Percentiles rank a stretch among this genome's conserved stretches.
phyloP scores from a whole-genome alignment of 23 red algal genomes.

The Cyanidium caldarium region DNA sequence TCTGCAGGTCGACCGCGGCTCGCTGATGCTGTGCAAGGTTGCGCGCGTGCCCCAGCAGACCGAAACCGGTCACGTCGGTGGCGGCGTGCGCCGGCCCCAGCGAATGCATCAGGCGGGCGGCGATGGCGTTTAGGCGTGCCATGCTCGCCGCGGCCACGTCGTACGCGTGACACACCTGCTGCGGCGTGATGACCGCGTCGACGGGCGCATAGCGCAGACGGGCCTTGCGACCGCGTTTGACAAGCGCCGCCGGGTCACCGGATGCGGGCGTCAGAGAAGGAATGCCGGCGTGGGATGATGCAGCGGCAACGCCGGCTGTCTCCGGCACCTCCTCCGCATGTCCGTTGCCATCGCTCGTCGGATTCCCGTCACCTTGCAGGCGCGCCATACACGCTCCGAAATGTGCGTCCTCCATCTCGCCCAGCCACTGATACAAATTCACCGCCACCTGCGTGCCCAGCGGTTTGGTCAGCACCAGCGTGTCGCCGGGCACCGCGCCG shows the following conservation, averaged over 20 bases:
- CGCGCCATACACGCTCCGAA: not conserved
- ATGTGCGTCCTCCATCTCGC: slow-evolving; percentile 3
- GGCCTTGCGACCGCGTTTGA: not conserved
- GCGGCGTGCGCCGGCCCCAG: slow-evolving; percentile 17
- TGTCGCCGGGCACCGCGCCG: slow-evolving; percentile 7
- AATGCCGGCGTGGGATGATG: too few species aligned
- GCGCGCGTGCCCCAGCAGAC: slow-evolving; percentile 23
- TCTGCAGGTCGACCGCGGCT: slow-evolving; percentile 1
- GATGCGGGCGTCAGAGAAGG: not conserved
- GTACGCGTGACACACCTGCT: slow-evolving; percentile 6
- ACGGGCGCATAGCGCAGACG: not conserved
- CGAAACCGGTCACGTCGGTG: slow-evolving; percentile 38
- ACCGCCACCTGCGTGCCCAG: slow-evolving; percentile 35
- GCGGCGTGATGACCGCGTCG: not conserved
- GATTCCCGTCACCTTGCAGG: not conserved
- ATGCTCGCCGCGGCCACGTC: slow-evolving; percentile 18
- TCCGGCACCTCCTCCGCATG: not conserved
- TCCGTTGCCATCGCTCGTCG: not conserved
- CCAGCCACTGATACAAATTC: slow-evolving; percentile 43
- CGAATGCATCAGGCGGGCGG: slow-evolving; percentile 4
- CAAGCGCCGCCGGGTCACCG: not conserved
- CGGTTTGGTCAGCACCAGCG: slow-evolving; percentile 29
- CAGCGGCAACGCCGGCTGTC: too few species aligned
- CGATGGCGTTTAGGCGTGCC: slow-evolving; percentile 11
- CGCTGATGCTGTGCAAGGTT: slow-evolving; percentile 19